Evolutionary conservation across 257 asterid genomes (phyloP), one percentile per base, ranked within the genome.

Genomic region (Solanum virginianum): DNA sequence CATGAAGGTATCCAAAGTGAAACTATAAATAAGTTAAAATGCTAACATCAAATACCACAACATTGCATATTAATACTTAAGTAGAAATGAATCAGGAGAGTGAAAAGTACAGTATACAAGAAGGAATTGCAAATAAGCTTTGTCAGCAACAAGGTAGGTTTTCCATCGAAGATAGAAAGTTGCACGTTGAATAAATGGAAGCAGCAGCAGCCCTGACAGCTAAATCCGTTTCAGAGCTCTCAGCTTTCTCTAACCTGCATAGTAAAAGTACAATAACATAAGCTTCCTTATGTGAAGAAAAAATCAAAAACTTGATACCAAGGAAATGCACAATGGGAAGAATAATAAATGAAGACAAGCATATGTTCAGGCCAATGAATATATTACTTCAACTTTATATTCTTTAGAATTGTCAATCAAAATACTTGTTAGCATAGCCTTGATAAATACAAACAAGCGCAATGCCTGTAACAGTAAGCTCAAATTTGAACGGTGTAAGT

Each of bases 121-220:
- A 74, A 47, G 83, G 41, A 53, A 56, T 10, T 79, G 65, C 26
- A 29, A 53, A 53, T 7, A 29, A 29, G 22, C 8, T 8, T 16
- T 53, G 26, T 87, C 87, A 90, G 91, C 88, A 88, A 74, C 89
- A 90, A 39, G 94, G 91, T 26, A 39, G 80, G 71, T 93, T 93
- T 81, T 91, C 91, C 88, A 66, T 91, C 10, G 98, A 93, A 20
- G 89, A 84, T 86, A 93, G 83, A 90, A 89, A 93, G 88, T 93
- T 94, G 97, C 98, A 94, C 0, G 98, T 96, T 6, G 99, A 93
- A 88, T 96, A 96, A 86, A 96, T 92, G 62, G 99, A 93, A 85
- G 98, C 99, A 63, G 99, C 99, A 20, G 98, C 98, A 39, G 98
- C 98, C 82, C 91, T 88, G 65, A 93, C 89, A 13, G 95, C 96